phyloP scores from a whole-genome alignment of 2,329 filamentous ascomycete genomes.

The Neofusicoccum sp. region DNA sequence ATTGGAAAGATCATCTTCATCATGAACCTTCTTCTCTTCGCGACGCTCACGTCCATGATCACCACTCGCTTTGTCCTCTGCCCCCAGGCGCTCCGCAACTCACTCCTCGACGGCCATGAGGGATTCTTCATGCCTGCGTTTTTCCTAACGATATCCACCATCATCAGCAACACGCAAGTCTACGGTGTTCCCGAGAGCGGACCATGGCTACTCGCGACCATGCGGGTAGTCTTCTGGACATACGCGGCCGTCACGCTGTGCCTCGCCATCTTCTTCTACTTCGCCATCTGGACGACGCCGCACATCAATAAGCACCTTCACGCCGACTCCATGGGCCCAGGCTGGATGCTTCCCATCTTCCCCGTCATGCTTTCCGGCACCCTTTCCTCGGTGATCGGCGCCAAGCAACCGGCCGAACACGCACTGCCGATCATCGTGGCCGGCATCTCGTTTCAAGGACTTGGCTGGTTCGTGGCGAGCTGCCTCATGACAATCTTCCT shows the following conservation, averaged over 20 bases:
- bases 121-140: constrained; percentile 49
- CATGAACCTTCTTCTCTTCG: constrained; percentile 51
- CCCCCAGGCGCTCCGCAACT: constrained; percentile 44
- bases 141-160: constrained; percentile 41
- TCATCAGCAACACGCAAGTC: constrained; percentile 43
- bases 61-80: constrained; percentile 47
- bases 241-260: constrained; percentile 43
- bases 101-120: constrained; percentile 52
- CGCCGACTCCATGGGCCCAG: constrained; percentile 68
- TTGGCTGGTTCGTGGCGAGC: constrained; percentile 66
- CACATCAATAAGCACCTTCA: constrained; percentile 41
- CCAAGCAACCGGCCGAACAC: constrained; percentile 56
- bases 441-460: constrained; percentile 67
- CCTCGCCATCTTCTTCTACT: constrained; percentile 53
- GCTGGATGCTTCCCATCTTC: constrained; percentile 73
- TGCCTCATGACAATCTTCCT: constrained; percentile 74
- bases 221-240: constrained; percentile 44
- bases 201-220: constrained; percentile 40
- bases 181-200: constrained; percentile 40
- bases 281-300: constrained; percentile 58
- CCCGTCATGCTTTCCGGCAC: constrained; percentile 72
- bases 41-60: constrained; percentile 27
- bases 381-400: constrained; percentile 64
- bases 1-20: constrained; percentile 54
- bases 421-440: constrained; percentile 64